Evolutionary conservation across 805 yeast genomes (phyloP).

Genomic region (Candida koratica): DNA sequence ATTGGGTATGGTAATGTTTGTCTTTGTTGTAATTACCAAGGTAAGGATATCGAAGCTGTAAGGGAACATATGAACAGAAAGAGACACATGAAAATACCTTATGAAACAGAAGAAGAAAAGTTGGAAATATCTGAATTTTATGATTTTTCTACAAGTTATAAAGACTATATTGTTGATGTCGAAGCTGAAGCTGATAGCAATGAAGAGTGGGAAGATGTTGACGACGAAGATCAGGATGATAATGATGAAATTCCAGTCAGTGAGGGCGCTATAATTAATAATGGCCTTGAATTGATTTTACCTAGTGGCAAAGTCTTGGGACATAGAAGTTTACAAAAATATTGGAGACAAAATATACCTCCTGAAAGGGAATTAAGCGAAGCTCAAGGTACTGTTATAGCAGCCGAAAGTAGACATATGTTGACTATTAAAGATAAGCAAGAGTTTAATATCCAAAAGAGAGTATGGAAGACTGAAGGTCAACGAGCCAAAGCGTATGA

Average conservation of each 20-base stretch:
- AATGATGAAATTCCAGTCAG: conserved; percentile 26
- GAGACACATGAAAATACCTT: conserved; percentile 86
- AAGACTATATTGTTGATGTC: conserved; percentile 18
- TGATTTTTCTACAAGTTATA: conserved; percentile 71
- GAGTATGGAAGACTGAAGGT: conserved; percentile 57
- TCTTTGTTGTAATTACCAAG: conserved; percentile 76
- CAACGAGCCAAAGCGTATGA: conserved; percentile 50
- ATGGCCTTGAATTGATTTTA: conserved; percentile 38
- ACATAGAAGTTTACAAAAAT: conserved; percentile 41
- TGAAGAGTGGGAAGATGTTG: conserved; percentile 44
- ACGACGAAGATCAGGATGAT: conserved; percentile 25
- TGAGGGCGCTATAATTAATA: conserved; percentile 28
- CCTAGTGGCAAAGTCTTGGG: conserved; percentile 43
- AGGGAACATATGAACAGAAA: conserved; percentile 85
- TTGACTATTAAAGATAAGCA: conserved; percentile 36
- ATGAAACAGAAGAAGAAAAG: conserved; percentile 75
- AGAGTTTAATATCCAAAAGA: conserved; percentile 42
- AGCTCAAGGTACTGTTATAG: conserved; percentile 47
- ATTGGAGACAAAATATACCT: conserved; percentile 42
- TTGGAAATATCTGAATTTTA: conserved; percentile 75
- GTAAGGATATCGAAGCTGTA: conserved; percentile 78
- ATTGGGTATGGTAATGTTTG: conserved; percentile 83
- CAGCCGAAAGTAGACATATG: conserved; percentile 52
- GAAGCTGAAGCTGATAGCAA: conserved; percentile 18
- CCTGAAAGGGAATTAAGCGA: conserved; percentile 41